phyloP scores from a whole-genome alignment of 257 asterid genomes.

The Knoxia roxburghii region DNA sequence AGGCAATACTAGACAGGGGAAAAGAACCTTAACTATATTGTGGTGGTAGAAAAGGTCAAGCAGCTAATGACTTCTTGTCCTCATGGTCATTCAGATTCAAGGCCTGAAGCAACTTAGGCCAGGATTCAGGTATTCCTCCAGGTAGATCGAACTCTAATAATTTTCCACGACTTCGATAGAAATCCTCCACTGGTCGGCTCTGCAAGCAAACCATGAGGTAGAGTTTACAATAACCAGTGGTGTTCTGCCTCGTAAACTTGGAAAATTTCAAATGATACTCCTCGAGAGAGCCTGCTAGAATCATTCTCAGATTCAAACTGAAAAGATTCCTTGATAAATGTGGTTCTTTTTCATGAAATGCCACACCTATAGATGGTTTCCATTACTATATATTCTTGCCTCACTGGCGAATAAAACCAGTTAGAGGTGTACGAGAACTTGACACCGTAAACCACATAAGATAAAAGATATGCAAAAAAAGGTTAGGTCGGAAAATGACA shows the following conservation, averaged over 20 bases:
- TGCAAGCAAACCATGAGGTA: conserved; percentile 20
- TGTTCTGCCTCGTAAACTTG: neutral
- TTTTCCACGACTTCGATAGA: conserved; percentile 65
- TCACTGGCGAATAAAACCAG: neutral
- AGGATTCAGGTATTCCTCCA: conserved; percentile 91
- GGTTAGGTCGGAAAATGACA: neutral
- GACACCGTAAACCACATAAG: neutral
- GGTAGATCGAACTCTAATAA: conserved; percentile 88
- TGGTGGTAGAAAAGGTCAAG: conserved; percentile 31
- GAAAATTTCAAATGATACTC: neutral
- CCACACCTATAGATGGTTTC: neutral
- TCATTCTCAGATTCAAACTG: neutral
- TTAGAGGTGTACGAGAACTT: neutral
- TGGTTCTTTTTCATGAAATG: neutral
- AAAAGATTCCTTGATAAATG: neutral
- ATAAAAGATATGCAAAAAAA: neutral
- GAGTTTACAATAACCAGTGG: neutral
- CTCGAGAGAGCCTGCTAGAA: neutral
- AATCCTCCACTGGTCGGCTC: conserved; percentile 89
- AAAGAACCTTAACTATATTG: neutral
- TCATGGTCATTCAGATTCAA: conserved; percentile 64
- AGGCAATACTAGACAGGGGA: neutral
- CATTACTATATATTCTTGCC: neutral
- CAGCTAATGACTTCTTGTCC: conserved; percentile 63
- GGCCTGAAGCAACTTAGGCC: conserved; percentile 82